Base-by-base conservation (phyloP, 805 yeast genomes). In the Kodamaea sagamina region DNA sequence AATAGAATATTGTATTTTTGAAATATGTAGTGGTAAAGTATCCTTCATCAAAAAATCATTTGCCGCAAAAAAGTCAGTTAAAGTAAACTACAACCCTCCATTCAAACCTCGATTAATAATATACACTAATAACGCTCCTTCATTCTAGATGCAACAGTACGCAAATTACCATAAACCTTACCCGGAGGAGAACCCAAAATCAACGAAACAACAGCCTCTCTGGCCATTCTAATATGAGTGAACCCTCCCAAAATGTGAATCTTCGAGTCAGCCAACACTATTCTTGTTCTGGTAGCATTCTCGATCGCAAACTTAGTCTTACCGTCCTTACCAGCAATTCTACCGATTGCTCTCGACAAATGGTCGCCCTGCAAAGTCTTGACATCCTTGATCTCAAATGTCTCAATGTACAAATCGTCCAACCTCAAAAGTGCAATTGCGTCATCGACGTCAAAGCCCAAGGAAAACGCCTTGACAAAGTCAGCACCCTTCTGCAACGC, bases 271-370 rank as follows among this genome's bases (percentile, higher is more conserved):
- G 99, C 99, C 53, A 93, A 75, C 18, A 93, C 99, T 32, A 93
- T 90, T 74, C 99, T 85, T 9, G 99, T 93, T 71, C 98, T 81
- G 16, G 98, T 92, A 12, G 99, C 97, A 61, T 93, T 93, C 68
- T 93, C 99, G 60, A 93, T 93, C 24, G 99, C 97, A 65, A 92
- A 93, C 71, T 92, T 93, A 49, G 98, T 93, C 68, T 90, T 92
- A 61, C 99, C 99, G 62, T 93, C 99, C 62, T 93, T 95, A 66
- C 99, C 99, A 10, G 99, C 99, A 67, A 93, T 93, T 77, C 99
- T 89, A 59, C 99, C 99, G 63, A 93, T 93, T 6, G 99, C 99
- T 77, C 99, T 84, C 41, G 96, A 86, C 62, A 93, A 75, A 78
- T 93, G 99, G 68, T 93, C 99, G 19, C 98, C 99, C 21, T 81